These are phyloP conservation scores for Saccharomyces hybrid DNA, from an alignment of 1,139 yeast species.

Conservation along the genomic window DNA sequence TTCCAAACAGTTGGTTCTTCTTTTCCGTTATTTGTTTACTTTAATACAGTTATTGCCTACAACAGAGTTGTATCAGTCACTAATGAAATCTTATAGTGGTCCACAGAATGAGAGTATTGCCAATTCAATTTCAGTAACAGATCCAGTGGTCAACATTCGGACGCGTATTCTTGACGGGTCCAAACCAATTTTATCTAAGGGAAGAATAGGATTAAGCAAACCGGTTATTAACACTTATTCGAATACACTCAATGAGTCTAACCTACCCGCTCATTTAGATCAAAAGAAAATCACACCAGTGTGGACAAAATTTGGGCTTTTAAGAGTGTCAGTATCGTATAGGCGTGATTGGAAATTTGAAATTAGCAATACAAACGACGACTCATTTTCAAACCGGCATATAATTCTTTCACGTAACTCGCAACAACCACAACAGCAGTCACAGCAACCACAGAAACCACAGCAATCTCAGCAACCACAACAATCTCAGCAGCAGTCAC, in stretches of 20 bases:
- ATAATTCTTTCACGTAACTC: neutral
- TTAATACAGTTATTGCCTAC: constrained; percentile 65
- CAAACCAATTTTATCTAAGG: constrained; percentile 69
- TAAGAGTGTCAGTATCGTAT: constrained; percentile 71
- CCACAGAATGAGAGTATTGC: neutral
- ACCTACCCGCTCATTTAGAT: constrained; percentile 45
- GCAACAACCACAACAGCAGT: neutral
- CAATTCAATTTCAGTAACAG: no score
- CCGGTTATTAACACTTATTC: constrained; percentile 44
- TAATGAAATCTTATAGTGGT: constrained; percentile 21
- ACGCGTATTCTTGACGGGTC: constrained; percentile 70
- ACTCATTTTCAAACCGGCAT: neutral
- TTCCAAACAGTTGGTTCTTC: constrained; percentile 50
- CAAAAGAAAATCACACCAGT: constrained; percentile 62
- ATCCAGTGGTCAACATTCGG: constrained; percentile 24
- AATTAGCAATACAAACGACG: constrained; percentile 42
- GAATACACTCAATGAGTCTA: constrained; percentile 33
- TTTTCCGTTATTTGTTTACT: constrained; percentile 69
- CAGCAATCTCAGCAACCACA: neutral
- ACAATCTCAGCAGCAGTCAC: neutral
- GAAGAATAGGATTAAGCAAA: constrained; percentile 76
- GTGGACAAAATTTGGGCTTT: constrained; percentile 63
- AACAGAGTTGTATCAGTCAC: constrained; percentile 44
- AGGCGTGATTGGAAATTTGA: constrained; percentile 63
- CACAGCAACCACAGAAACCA: neutral